A percentile compares a stretch with the other conserved stretches of the same genome.
These are phyloP conservation scores for Pleurotus djamor DNA, from an alignment of 768 basidiomycete genomes.

Conservation along the genomic window DNA sequence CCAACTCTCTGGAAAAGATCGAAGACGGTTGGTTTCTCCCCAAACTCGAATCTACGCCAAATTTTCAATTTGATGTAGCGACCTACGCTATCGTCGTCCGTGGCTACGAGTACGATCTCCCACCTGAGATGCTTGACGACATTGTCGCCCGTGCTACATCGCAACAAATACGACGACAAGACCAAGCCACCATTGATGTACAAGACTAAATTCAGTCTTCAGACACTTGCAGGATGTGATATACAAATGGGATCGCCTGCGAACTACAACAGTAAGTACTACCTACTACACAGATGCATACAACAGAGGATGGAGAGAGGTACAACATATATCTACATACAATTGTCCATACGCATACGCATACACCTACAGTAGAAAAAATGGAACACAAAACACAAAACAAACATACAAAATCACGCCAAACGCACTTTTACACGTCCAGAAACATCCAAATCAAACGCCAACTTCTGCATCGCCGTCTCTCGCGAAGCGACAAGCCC, in stretches of 20 bases:
- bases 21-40: slow-evolving; percentile 68
- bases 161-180: slow-evolving; percentile 16
- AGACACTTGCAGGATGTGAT: no score
- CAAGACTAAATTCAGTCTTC: background rate
- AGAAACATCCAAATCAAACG: background rate
- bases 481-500: background rate
- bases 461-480: background rate
- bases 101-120: slow-evolving; percentile 70
- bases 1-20: slow-evolving; percentile 90
- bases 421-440: background rate
- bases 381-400: no score
- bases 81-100: slow-evolving; percentile 73
- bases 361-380: background rate
- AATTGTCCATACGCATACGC: background rate
- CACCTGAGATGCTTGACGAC: slow-evolving; percentile 67
- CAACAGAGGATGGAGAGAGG: background rate
- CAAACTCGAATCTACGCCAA: background rate
- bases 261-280: background rate
- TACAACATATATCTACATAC: background rate
- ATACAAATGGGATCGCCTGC: no score
- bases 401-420: background rate
- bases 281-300: background rate
- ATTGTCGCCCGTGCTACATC: slow-evolving; percentile 54
- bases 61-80: slow-evolving; percentile 35
- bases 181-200: background rate